phyloP scores from a whole-genome alignment of 352 stramenopile genomes.

The Pythium apleroticum region DNA sequence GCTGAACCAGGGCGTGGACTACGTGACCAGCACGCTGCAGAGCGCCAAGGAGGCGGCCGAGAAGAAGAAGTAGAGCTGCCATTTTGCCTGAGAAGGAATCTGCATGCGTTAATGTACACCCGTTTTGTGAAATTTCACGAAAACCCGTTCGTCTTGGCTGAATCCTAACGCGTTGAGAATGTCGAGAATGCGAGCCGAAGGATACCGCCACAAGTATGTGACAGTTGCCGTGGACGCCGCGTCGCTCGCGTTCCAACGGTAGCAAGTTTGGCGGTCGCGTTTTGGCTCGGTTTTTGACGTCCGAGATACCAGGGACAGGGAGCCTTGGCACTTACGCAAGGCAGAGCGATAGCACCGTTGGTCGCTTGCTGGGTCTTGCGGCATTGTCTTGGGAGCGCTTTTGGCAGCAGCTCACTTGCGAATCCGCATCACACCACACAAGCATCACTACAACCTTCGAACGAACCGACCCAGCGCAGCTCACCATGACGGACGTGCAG shows the following conservation, averaged over 20 bases:
- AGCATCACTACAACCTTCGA: not conserved
- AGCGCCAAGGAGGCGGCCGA: constrained; percentile 60
- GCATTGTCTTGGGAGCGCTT: not conserved
- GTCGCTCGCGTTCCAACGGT: constrained; percentile 16
- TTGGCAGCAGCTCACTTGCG: constrained; percentile 9
- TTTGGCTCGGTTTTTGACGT: not conserved
- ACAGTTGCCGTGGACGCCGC: constrained; percentile 7
- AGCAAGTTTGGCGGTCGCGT: not conserved
- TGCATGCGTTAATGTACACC: not conserved
- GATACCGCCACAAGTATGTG: constrained; percentile 2
- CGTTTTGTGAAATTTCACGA: not conserved
- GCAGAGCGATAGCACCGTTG: not conserved
- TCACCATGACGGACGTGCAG: constrained; percentile 44
- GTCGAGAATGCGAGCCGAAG: not conserved
- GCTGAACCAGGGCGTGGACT: constrained; percentile 53
- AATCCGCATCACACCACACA: constrained; percentile 18
- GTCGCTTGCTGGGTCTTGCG: not conserved
- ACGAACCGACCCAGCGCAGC: constrained; percentile 11
- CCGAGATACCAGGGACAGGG: not conserved
- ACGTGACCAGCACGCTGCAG: constrained; percentile 61
- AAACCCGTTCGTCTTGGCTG: not conserved
- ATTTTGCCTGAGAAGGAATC: not conserved
- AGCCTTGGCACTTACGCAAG: not conserved
- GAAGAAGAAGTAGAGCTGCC: constrained; percentile 14
- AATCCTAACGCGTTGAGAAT: not conserved